Conservation (phyloP, 2,329 filamentous ascomycete species). For the Salinomyces thailandicus region DNA sequence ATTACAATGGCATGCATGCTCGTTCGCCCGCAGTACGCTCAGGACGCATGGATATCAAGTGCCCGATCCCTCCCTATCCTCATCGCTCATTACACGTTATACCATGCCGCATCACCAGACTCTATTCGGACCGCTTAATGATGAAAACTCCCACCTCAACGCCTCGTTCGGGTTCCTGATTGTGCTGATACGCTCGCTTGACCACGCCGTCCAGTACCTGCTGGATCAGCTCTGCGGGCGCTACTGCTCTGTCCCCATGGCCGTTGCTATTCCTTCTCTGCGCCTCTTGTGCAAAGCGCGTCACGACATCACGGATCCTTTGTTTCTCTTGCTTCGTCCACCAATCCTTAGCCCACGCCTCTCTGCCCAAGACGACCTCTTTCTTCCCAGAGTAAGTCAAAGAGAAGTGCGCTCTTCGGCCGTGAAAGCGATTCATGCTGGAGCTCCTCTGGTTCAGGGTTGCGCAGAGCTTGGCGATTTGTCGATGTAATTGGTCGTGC, state of each 20-base stretch:
- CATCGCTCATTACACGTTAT: too few relatives aligned
- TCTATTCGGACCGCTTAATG: constrained; percentile 26
- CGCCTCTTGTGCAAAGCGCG: constrained; percentile 34
- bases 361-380: constrained; percentile 40
- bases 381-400: constrained; percentile 42
- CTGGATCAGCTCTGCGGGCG: constrained; percentile 45
- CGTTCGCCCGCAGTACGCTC: too few relatives aligned
- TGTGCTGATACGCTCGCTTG: constrained; percentile 37
- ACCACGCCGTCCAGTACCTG: constrained; percentile 51
- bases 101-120: too few relatives aligned
- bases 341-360: constrained; percentile 50
- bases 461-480: constrained; percentile 17
- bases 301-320: constrained; percentile 44
- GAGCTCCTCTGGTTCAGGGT: constrained; percentile 18
- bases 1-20: too few relatives aligned
- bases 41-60: too few relatives aligned
- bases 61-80: too few relatives aligned
- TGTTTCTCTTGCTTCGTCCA: constrained; percentile 55
- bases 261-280: constrained; percentile 29
- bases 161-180: constrained; percentile 34
- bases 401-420: constrained; percentile 26
- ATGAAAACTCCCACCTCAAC: constrained; percentile 41
- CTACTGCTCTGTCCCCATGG: constrained; percentile 24
- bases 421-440: constrained; percentile 22
- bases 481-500: constrained; percentile 33